Evolutionary conservation across 2,329 filamentous ascomycete species (phyloP), one percentile per base, ranked within the genome.

Genomic region (Claviceps sp.): DNA sequence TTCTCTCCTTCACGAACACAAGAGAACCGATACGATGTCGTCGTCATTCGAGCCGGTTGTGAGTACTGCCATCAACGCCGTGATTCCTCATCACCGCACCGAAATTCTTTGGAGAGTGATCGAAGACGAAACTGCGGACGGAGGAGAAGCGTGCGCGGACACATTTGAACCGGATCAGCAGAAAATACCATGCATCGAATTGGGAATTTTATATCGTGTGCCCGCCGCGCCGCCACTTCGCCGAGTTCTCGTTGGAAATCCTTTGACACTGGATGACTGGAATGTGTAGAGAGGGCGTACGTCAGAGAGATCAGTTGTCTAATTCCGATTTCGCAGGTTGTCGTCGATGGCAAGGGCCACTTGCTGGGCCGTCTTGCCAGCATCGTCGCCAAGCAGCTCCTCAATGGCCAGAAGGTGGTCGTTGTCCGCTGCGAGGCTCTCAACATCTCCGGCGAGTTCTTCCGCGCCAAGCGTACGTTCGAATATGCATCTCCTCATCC

Each of bases 381-480:
- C 74, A 95, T 89, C 71, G 89, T 97, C 70, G 91, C 91, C 73
- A 97, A 97, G 86, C 91, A 97, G 82, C 85, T 97, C 70, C 87
- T 97, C 67, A 94, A 85, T 76, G 91, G 91, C 73, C 91, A 97
- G 81, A 97, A 97, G 86, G 94, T 98, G 72, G 91, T 97, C 68
- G 80, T 98, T 66, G 93, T 98, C 73, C 88, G 93, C 81, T 94
- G 87, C 78, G 93, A 98, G 80, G 89, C 88, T 68, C 84, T 98
- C 75, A 98, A 98, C 85, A 98, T 98, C 83, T 98, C 93, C 65
- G 93, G 93, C 79, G 93, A 97, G 82, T 98, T 98, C 88, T 98
- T 98, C 87, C 89, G 93, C 75, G 85, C 91, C 65, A 98, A 98
- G 86, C 86, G 93, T 98, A 95, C 76, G 91, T 95, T 54, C 49